phyloP scores from a whole-genome alignment of 306 rosid species.

The Trichosanthes truncata region DNA sequence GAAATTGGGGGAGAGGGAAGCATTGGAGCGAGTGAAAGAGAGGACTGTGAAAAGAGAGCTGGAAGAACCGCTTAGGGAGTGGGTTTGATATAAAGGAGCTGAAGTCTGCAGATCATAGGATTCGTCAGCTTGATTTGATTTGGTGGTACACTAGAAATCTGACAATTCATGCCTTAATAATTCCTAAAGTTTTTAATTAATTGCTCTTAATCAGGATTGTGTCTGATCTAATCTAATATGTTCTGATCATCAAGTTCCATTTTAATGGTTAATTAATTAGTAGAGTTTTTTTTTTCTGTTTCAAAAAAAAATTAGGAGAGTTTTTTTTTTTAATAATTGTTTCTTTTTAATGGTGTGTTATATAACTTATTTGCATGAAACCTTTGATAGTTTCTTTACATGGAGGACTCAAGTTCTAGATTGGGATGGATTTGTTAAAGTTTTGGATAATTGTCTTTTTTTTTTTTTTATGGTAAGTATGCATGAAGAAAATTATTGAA shows the following conservation, averaged over 20 bases:
- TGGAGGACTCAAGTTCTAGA: background rate
- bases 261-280: background rate
- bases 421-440: too few relatives aligned
- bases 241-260: background rate
- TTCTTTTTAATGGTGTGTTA: too few relatives aligned
- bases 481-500: too few relatives aligned
- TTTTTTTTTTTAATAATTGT: too few relatives aligned
- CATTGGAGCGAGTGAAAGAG: constrained; percentile 2
- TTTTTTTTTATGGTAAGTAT: too few relatives aligned
- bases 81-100: background rate
- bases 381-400: background rate
- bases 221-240: background rate
- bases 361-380: too few relatives aligned
- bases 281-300: background rate
- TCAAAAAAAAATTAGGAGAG: too few relatives aligned
- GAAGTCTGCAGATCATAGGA: background rate
- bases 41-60: background rate
- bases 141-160: background rate
- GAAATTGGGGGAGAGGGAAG: constrained; percentile 6
- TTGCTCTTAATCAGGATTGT: background rate
- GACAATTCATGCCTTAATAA: background rate
- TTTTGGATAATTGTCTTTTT: too few relatives aligned
- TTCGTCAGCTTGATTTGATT: constrained; percentile 9
- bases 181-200: background rate
- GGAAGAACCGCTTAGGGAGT: background rate